Evolutionary conservation across 1,284 basidiomycete species (phyloP), one percentile per base, ranked within the genome.

Genomic region (Ceratobasidium sp.): DNA sequence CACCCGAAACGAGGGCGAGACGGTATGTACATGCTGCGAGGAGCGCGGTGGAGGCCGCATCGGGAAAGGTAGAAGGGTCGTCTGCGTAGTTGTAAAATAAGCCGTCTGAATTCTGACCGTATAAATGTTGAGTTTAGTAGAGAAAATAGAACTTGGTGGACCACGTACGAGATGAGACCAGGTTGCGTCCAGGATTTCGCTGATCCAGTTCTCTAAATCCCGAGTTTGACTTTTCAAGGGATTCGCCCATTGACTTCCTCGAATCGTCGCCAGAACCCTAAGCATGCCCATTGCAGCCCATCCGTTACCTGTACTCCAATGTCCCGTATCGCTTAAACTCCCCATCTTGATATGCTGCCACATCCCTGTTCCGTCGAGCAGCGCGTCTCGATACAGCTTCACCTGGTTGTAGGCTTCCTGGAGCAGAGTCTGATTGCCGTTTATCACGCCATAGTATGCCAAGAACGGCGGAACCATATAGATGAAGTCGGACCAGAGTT

Each of bases 391-490:
- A 77, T 88, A 88, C 0, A 86, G 81, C 1, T 83, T 79, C 80
- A 87, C 89, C 81, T 92, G 90, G 44, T 85, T 82, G 40, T 90
- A 87, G 0, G 86, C 85, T 44, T 86, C 83, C 28, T 83, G 82
- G 6, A 91, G 82, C 1, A 91, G 83, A 0, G 83, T 84, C 44
- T 82, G 79, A 80, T 90, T 86, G 23, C 82, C 75, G 0, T 85
- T 86, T 59, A 87, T 85, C 0, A 86, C 87, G 13, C 88, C 90
- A 76, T 89, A 87, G 75, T 83, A 82, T 80, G 71, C 90, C 2
- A 91, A 83, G 83, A 90, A 91, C 0, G 91, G 90, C 5, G 89
- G 89, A 3, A 88, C 90, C 90, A 92, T 91, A 82, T 89, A 91
- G 0, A 90, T 84, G 80, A 84, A 87, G 82, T 91, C 90, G 28